Percentiles rank a stretch among this genome's conserved stretches.
phyloP scores from a whole-genome alignment of 1,139 yeast species.

The Kodamaea alishanica region DNA sequence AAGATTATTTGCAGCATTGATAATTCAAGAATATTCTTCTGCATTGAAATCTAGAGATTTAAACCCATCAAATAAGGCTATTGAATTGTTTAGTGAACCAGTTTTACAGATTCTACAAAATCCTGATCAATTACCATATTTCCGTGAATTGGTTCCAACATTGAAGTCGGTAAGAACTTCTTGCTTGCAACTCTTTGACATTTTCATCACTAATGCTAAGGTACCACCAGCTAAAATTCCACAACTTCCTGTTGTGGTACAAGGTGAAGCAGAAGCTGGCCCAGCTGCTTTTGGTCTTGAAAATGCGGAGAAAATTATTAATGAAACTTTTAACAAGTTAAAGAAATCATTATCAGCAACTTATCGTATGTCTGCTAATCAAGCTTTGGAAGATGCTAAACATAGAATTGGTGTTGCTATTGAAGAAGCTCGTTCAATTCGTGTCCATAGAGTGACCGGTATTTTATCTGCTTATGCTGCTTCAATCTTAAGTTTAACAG shows the following conservation, averaged over 20 bases:
- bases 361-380: slow-evolving; percentile 66
- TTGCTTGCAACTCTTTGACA: slow-evolving; percentile 76
- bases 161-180: slow-evolving; percentile 82
- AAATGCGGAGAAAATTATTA: slow-evolving; percentile 68
- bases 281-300: slow-evolving; percentile 86
- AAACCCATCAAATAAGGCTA: slow-evolving; percentile 17
- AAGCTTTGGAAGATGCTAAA: slow-evolving; percentile 76
- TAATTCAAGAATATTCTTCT: slow-evolving; percentile 70
- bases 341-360: slow-evolving; percentile 65
- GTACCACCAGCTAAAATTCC: slow-evolving; percentile 75
- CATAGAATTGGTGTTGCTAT: slow-evolving; percentile 64
- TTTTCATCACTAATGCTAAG: slow-evolving; percentile 74
- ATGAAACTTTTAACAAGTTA: slow-evolving; percentile 64
- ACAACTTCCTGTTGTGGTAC: slow-evolving; percentile 80
- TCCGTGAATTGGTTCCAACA: slow-evolving; percentile 83
- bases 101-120: slow-evolving; percentile 36
- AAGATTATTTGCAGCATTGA: slow-evolving; percentile 63
- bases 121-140: slow-evolving; percentile 50
- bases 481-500: slow-evolving; percentile 58
- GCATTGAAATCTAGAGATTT: slow-evolving; percentile 21
- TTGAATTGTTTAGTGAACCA: slow-evolving; percentile 28
- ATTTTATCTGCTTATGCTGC: slow-evolving; percentile 76
- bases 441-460: slow-evolving; percentile 53
- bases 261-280: slow-evolving; percentile 93
- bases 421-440: slow-evolving; percentile 60